Evolutionary conservation across 1,284 basidiomycete species (phyloP).

Genomic region (Exobasidium rhododendri): DNA sequence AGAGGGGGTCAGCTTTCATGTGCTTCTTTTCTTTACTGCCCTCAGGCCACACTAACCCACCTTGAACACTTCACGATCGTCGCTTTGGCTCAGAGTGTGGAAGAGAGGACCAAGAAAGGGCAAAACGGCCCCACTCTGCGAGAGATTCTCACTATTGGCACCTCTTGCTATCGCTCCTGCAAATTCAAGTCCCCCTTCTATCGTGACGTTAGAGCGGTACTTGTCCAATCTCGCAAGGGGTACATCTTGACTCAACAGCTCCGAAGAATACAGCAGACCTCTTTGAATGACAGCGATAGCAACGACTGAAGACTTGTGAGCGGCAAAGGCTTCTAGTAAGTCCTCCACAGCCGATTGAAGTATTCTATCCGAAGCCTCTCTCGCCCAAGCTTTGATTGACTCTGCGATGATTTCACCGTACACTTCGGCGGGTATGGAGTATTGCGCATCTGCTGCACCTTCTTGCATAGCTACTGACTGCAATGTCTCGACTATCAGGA

Average conservation of each 20-base stretch:
- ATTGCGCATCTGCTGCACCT: slow-evolving; percentile 54
- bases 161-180: slow-evolving; percentile 6
- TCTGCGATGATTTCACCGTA: slow-evolving; percentile 56
- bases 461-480: slow-evolving; percentile 72
- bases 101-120: neutral
- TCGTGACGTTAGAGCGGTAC: neutral
- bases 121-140: neutral
- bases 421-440: slow-evolving; percentile 14
- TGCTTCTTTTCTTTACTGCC: too few relatives aligned
- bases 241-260: neutral
- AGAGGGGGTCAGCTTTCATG: too few relatives aligned
- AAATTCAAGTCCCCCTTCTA: slow-evolving; percentile 8
- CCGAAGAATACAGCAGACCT: neutral
- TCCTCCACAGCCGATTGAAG: slow-evolving; percentile 11
- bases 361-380: slow-evolving; percentile 29
- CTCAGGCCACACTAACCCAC: slow-evolving; percentile 52
- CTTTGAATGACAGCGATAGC: slow-evolving; percentile 1
- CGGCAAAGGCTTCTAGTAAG: slow-evolving; percentile 8
- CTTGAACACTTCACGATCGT: slow-evolving; percentile 45
- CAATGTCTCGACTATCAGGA: slow-evolving; percentile 81
- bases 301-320: neutral
- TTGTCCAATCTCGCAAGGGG: neutral
- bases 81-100: neutral
- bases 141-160: neutral
- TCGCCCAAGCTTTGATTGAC: slow-evolving; percentile 65